Base-by-base conservation (phyloP, 768 basidiomycete genomes). In the Termitomyces sp. region DNA sequence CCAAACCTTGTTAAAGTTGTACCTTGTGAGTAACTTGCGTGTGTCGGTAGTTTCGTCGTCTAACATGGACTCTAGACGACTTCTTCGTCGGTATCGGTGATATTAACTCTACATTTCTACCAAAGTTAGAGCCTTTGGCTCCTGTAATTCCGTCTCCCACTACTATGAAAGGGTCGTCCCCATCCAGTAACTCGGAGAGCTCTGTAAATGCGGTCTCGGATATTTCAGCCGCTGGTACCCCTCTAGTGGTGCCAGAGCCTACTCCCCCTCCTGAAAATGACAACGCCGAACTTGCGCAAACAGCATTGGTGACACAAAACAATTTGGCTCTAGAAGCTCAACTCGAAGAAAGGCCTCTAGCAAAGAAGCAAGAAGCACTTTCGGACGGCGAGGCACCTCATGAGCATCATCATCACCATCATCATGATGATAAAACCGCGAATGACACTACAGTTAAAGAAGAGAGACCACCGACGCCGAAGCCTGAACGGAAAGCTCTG, bases 71-170 rank as follows among this genome's bases (percentile, higher is more conserved):
- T 52, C 35, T 36, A 98, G 96, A 95, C 64, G 96, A 98, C 65
- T 99, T 99, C 73, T 99, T 98, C 66, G 80, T 97, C 56, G 95
- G 95, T 15, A 98, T 96, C 59, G 97, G 97, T 47, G 97, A 99
- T 72, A 99, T 99, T 69, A 99, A 99, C 68, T 91, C 92, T 5
- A 81, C 94, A 0, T 95, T 96, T 72, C 77, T 97, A 18, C 94
- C 94, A 29, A 93, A 93, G 69, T 63, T 86, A 48, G 79, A 86
- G 58, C 76, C 86, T 31, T 58, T 84, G 53, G 70, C 77, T 39
- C 68, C 78, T 53, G 54, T 71, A 10, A 54, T 69, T 29, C 64
- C 71, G 18, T 68, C 67, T 53, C 64, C 63, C 40, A 52, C 68
- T 42, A 44, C 60, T 50, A 50, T 29, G 3, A 56, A 50, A 50